Evolutionary conservation across 495 filamentous ascomycete genomes (phyloP).

Genomic region (Collariella sp.): DNA sequence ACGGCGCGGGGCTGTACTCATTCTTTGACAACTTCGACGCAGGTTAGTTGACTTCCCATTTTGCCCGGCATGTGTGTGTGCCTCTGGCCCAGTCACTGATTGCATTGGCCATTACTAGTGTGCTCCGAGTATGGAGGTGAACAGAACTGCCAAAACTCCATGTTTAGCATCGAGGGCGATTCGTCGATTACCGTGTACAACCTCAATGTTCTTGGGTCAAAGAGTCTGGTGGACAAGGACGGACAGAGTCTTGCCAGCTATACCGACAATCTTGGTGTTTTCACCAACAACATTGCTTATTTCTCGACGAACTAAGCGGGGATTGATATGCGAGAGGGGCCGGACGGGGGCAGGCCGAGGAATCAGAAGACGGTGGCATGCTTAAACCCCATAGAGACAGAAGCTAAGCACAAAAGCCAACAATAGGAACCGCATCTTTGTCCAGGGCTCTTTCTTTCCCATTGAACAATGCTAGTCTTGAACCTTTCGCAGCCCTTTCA

Average conservation of each 20-base stretch:
- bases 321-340: not conserved
- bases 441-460: too few relatives aligned
- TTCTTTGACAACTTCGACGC: slow-evolving; percentile 49
- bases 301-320: slow-evolving; percentile 2
- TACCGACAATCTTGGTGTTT: slow-evolving; percentile 41
- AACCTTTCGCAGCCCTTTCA: too few relatives aligned
- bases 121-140: slow-evolving; percentile 35
- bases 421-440: too few relatives aligned
- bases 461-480: too few relatives aligned
- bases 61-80: too few relatives aligned
- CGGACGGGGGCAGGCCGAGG: too few relatives aligned
- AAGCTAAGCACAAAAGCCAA: too few relatives aligned
- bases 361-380: too few relatives aligned
- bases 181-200: slow-evolving; percentile 38
- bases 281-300: slow-evolving; percentile 15
- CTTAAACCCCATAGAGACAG: too few relatives aligned
- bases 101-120: too few relatives aligned
- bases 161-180: slow-evolving; percentile 46
- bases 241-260: slow-evolving; percentile 42
- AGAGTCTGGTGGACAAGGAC: slow-evolving; percentile 38
- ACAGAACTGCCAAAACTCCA: slow-evolving; percentile 51
- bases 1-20: slow-evolving; percentile 56
- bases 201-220: slow-evolving; percentile 44
- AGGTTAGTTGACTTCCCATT: too few relatives aligned
- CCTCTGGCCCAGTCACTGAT: too few relatives aligned